Base-by-base conservation (phyloP, 192 early-diverging fungal species). In the Backusella circina region DNA sequence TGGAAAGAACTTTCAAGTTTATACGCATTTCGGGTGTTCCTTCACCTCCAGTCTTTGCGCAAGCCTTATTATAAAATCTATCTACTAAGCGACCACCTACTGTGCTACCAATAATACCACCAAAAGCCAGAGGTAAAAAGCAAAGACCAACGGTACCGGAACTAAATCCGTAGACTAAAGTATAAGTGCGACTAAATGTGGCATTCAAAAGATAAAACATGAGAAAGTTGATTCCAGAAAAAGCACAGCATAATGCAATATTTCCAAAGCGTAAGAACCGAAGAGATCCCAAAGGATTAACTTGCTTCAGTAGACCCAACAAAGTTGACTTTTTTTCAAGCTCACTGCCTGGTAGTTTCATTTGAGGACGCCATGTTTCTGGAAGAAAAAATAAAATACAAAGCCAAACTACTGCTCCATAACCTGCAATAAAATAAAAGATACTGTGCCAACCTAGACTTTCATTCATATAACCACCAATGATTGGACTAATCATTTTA, bases 401-500 rank as follows among this genome's bases (percentile, higher is more conserved):
- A 32, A 75, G 31, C 33, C 65, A 76, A 32, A 75, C 13, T 1
- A 44, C 28, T 35, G 73, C 70, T 1, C 44, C 32, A 37, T 77
- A 75, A 0, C 76, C 74, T 6, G 78, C 66, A 33, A 83, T 33
- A 39, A 79, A 79, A 35, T 70, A 83, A 61, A 83, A 79, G 15
- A 44, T 83, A 39, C 75, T 77, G 23, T 78, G 75, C 78, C 77
- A 83, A 2, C 81, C 81, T 1, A 79, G 65, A 4, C 70, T 72
- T 66, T 79, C 39, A 21, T 76, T 83, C 4, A 83, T 31, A 54
- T 77, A 75, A 21, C 81, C 81, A 15, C 81, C 81, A 74, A 83
- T 77, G 30, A 83, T 75, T 6, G 81, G 77, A 15, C 81, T 72
- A 31, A 26, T 70, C 16, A 39, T 39, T 38, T 67, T 7, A n/a